phyloP scores from a whole-genome alignment of 2,329 filamentous ascomycete genomes.

The Aspergillus pseudoterreus region DNA sequence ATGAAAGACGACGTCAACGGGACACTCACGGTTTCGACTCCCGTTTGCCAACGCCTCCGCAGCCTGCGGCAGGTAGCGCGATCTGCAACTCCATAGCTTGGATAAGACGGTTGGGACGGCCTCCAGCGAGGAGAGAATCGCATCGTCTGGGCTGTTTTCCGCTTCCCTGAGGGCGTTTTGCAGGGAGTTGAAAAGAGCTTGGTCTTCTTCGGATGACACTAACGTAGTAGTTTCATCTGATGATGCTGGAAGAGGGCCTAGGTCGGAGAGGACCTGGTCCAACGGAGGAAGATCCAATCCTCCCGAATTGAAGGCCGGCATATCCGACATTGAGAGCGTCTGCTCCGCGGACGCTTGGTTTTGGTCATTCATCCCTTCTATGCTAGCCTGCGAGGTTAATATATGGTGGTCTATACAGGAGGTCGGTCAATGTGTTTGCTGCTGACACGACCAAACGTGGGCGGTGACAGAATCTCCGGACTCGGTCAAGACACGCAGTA shows the following conservation, averaged over 20 bases:
- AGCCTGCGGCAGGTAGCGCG: conserved; percentile 31
- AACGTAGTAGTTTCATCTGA: conserved; percentile 10
- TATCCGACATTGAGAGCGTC: neutral
- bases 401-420: neutral
- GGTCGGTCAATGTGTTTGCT: neutral
- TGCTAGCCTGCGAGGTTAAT: too few species aligned
- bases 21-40: conserved; percentile 40
- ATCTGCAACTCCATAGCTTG: conserved; percentile 36
- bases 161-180: conserved; percentile 25
- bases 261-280: conserved; percentile 21
- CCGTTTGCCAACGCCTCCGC: conserved; percentile 40
- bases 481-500: too few species aligned
- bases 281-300: conserved; percentile 23
- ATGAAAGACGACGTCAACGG: neutral
- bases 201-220: conserved; percentile 27
- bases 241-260: conserved; percentile 16
- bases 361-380: neutral
- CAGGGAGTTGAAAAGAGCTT: conserved; percentile 32
- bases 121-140: conserved; percentile 22
- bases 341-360: neutral
- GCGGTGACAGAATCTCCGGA: too few species aligned
- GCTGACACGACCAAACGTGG: too few species aligned
- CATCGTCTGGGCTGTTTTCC: conserved; percentile 16
- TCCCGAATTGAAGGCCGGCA: neutral
- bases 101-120: conserved; percentile 27